These are phyloP conservation scores for Hansenula sp. DNA, from an alignment of 1,139 yeast genomes.

Conservation along the genomic window DNA sequence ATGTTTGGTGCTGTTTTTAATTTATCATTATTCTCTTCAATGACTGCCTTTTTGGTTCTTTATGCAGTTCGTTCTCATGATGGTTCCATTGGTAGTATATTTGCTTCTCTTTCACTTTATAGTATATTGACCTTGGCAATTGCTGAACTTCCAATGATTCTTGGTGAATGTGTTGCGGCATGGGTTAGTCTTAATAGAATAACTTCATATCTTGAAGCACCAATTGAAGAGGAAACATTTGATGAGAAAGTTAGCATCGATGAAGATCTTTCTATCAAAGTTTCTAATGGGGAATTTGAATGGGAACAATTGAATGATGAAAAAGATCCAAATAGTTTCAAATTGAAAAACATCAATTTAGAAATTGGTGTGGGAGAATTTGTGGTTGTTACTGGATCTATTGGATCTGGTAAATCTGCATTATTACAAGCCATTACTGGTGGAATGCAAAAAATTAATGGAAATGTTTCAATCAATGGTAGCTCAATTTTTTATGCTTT, in stretches of 20 bases:
- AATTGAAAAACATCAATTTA: conserved; percentile 23
- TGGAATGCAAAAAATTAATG: conserved; percentile 37
- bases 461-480: conserved; percentile 32
- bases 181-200: conserved; percentile 54
- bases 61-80: conserved; percentile 44
- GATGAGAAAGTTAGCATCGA: conserved; percentile 21
- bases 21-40: conserved; percentile 59
- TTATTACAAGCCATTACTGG: conserved; percentile 40
- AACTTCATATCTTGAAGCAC: conserved; percentile 43
- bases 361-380: conserved; percentile 35
- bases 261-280: conserved; percentile 33
- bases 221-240: conserved; percentile 22
- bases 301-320: conserved; percentile 52
- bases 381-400: conserved; percentile 37
- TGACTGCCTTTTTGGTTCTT: conserved; percentile 66
- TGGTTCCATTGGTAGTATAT: conserved; percentile 59
- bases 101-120: conserved; percentile 73
- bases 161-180: conserved; percentile 53
- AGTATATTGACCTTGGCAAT: conserved; percentile 65
- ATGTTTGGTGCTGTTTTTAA: conserved; percentile 53
- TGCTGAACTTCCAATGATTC: conserved; percentile 57
- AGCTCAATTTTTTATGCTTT: conserved; percentile 30
- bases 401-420: conserved; percentile 42
- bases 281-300: conserved; percentile 50
- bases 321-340: conserved; percentile 20